Base-by-base conservation (phyloP, 306 rosid species). In the Mimosa bimucronata region DNA sequence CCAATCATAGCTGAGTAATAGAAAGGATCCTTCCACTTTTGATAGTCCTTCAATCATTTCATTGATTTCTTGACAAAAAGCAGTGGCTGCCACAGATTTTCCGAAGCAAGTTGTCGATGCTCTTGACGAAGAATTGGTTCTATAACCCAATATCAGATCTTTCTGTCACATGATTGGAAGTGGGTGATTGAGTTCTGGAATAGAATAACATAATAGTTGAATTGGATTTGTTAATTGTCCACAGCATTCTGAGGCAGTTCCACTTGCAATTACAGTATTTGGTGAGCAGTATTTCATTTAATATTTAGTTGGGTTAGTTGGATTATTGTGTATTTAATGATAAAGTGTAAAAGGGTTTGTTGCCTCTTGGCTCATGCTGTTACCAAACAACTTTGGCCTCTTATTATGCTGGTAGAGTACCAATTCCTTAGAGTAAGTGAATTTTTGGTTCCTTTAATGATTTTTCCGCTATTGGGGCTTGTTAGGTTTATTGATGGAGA, bases 1-100 rank as follows among this genome's bases (percentile, higher is more conserved):
- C 99, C 99, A 55, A 61, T 93, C 30, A 76, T 90, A 61, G 45
- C 72, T 75, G 81, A 18, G n/a, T 48, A 81, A 75, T n/a, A 41
- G 42, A 75, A 34, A 25, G 7, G 41, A 30, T 45, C 74, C 40
- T 71, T 60, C 48, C 7, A 69, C 73, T 62, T 41, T 21, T 34
- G 71, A 73, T 25, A 38, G 61, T 53, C 77, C 40, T 75, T 62
- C 46, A 30, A 68, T 67, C 40, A 67, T 70, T 65, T 61, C 75
- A 18, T 58, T 57, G 75, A 76, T 72, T 80, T 68, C 37, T 40
- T 23, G 71, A 71, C 74, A 37, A 45, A 42, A 53, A 15, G 38
- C 26, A 75, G 70, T 75, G 57, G 69, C 66, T 73, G 65, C 73
- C 66, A 71, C 81, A 50, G 67, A 60, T 79, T 64, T 61, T 82